Base-by-base conservation (phyloP, 1,284 basidiomycete genomes). In the Prillingera fragicola region DNA sequence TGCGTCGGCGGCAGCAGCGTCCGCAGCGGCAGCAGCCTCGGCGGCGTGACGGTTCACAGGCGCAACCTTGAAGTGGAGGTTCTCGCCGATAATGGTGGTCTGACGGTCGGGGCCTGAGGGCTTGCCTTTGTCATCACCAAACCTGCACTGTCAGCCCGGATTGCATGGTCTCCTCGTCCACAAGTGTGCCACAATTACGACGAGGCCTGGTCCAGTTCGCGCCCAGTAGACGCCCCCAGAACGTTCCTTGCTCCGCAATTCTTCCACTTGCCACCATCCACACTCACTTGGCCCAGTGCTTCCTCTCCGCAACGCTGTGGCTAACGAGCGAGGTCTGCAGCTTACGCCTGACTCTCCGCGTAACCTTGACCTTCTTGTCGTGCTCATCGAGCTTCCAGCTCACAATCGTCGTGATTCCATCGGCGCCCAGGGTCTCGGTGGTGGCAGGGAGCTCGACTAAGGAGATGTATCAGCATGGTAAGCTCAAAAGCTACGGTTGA, bases 11-110 rank as follows among this genome's bases (percentile, higher is more conserved):
- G 81, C 80, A 22, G 82, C 77, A 43, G 77, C 78, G 51, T 90
- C 88, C 8, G 77, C 74, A 21, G 76, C 70, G 17, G 78, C 68
- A 73, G 14, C 33, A n/a, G 44, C 24, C 24, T 23, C 48, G 69
- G 73, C 53, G 50, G 85, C 85, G 74, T 86, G 87, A 73, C 84
- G 86, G 23, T 65, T 70, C 33, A 90, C 89, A 3, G 85, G 83
- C 37, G 78, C 82, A 41, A 98, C 70, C 71, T 91, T 94, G 64
- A 98, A 76, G 15, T 78, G 69, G 23, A 98, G 81, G 56, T 84
- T 86, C 75, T 98, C 95, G 43, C 87, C 94, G 31, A 98, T 85
- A 2, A 92, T 95, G 3, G 95, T 99, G 4, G 95, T 98, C 18
- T 89, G 86, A 33, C 83, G 78, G 75, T 97, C 88, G 9, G 92